Evolutionary conservation across 176 grass and related monocot species (phyloP), one percentile per base, ranked within the genome.

Genomic region (Bothriochloa decipiens): DNA sequence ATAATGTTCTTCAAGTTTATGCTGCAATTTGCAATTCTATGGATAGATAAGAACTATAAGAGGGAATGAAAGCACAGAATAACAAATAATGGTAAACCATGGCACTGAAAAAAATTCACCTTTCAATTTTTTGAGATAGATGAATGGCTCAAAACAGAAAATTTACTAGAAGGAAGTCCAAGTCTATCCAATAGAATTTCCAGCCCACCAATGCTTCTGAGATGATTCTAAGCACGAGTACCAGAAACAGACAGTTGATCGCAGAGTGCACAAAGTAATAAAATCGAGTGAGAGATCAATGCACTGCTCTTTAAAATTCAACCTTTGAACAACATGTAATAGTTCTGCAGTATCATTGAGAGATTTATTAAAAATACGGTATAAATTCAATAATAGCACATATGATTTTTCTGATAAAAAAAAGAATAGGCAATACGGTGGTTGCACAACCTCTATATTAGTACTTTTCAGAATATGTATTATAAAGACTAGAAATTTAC

Each of bases 121-220:
- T 89, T 88, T 95, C 93, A 75, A n/a, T 91, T 86, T 83, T 65
- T 91, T 77, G 88, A 89, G 76, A 94, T 71, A 73, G 81, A 80
- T 10, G 81, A 88, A 65, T 84, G 84, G 32, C 81, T 94, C 55
- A 60, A 86, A 91, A 89, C 61, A 45, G 81, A 91, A 94, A 92
- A 87, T 87, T 90, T 91, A 84, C 82, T 92, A 61, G 92, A 89
- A 52, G 95, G 95, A 81, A 94, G 81, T 83, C 95, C 95, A 63
- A 94, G 81, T 55, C 95, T 92, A 83, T 97, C 95, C 55, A 97
- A 77, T 40, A 97, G 65, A 87, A 97, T 89, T 89, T 97, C 92
- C 63, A 97, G 81, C 63, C 95, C 95, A 57, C 92, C 95, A 81
- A 97, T 94, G 88, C 92, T 97, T 94, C 86, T 97, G 82, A 97